These are phyloP conservation scores for Parafenestella ontariensis DNA, from an alignment of 2,329 filamentous ascomycete genomes.

Conservation along the genomic window DNA sequence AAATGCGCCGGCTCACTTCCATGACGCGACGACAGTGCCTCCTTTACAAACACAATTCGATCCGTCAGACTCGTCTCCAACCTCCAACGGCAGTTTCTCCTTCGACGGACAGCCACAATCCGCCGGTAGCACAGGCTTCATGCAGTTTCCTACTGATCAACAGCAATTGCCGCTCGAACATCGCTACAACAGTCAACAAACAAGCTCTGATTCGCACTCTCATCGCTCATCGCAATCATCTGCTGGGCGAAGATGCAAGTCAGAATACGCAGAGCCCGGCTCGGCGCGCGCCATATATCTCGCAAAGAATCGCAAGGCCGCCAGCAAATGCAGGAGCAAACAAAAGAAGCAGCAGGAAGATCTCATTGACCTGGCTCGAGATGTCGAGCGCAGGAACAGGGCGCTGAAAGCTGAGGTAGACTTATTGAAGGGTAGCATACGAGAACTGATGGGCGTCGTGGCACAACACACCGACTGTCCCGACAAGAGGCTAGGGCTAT, in stretches of 20 bases:
- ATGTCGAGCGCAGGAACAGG: constrained; percentile 37
- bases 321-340: constrained; percentile 75
- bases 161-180: neutral
- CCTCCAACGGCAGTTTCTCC: constrained; percentile 3
- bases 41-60: constrained; percentile 18
- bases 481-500: constrained; percentile 30
- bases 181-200: constrained; percentile 7
- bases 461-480: constrained; percentile 33
- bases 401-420: constrained; percentile 37
- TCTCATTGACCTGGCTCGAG: constrained; percentile 54
- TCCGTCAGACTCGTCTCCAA: neutral
- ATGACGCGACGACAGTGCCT: constrained; percentile 8
- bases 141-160: neutral
- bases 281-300: constrained; percentile 52
- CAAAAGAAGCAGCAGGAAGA: constrained; percentile 62
- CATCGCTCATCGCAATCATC: neutral
- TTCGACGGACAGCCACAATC: neutral
- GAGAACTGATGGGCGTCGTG: constrained; percentile 32
- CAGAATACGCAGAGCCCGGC: constrained; percentile 28
- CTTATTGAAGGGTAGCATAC: constrained; percentile 29
- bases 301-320: constrained; percentile 73
- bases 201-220: neutral
- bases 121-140: neutral
- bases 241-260: constrained; percentile 20
- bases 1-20: neutral